These are phyloP conservation scores for Beauveria caledonica DNA, from an alignment of 2,329 filamentous ascomycete species.

Conservation along the genomic window DNA sequence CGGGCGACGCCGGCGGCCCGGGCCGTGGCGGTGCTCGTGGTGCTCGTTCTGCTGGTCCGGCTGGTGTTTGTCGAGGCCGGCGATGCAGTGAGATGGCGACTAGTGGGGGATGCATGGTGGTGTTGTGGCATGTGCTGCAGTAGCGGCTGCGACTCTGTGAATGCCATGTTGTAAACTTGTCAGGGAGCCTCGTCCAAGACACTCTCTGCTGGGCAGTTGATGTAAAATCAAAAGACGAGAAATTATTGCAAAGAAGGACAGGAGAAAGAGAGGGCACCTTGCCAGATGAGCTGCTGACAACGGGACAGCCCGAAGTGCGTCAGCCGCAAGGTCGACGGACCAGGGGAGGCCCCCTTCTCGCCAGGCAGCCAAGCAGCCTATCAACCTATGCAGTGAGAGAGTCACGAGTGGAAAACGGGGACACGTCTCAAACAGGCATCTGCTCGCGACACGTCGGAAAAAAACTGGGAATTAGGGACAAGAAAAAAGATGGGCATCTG, in stretches of 20 bases:
- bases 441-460: background rate
- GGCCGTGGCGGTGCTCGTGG: background rate
- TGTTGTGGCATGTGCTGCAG: constrained; percentile 4
- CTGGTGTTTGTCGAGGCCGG: background rate
- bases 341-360: background rate
- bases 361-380: background rate
- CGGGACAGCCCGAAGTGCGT: constrained; percentile 4
- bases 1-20: constrained; percentile 38
- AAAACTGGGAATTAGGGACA: background rate
- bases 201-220: background rate
- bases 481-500: background rate
- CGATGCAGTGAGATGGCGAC: background rate
- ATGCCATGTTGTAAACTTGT: background rate
- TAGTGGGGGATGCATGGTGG: background rate
- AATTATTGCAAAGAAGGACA: background rate
- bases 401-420: background rate
- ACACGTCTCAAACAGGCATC: background rate
- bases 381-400: background rate
- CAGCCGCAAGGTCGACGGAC: background rate
- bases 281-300: constrained; percentile 1
- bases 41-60: background rate
- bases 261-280: background rate
- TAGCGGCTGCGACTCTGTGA: constrained; percentile 1
- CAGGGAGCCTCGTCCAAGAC: background rate
- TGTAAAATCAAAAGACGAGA: background rate